Conservation (phyloP, 2,329 filamentous ascomycete species). For the Colletotrichum paranaense region DNA sequence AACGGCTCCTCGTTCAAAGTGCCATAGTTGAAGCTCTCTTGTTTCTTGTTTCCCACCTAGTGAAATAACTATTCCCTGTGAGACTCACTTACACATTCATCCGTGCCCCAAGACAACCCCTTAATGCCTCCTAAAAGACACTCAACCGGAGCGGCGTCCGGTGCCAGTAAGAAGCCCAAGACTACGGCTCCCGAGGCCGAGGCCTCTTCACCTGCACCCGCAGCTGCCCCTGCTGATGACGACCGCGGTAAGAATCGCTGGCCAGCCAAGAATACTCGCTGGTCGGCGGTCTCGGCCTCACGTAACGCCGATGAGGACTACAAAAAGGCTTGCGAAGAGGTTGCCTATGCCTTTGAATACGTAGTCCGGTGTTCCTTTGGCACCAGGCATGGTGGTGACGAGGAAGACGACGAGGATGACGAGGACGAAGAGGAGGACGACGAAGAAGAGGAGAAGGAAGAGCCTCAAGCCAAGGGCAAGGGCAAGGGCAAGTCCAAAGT, state of each 20-base stretch:
- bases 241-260: neutral
- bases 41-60: neutral
- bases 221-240: neutral
- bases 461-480: constrained; percentile 26
- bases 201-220: neutral
- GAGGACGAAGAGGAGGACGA: neutral
- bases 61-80: neutral
- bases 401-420: constrained; percentile 37
- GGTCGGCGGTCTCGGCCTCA: constrained; percentile 47
- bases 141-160: neutral
- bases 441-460: neutral
- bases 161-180: constrained; percentile 11
- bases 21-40: too few species aligned
- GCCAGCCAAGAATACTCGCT: constrained; percentile 41
- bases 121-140: constrained; percentile 22
- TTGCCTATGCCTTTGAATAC: constrained; percentile 42
- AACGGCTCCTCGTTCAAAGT: neutral
- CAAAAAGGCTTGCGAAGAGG: constrained; percentile 39
- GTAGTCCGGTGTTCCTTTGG: constrained; percentile 42
- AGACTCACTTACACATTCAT: neutral
- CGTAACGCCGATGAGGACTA: constrained; percentile 46
- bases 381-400: constrained; percentile 27
- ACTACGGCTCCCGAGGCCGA: neutral
- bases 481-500: constrained; percentile 34
- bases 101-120: neutral